Evolutionary conservation across 2,329 filamentous ascomycete species (phyloP).

Genomic region (Colletotrichum falcatum): DNA sequence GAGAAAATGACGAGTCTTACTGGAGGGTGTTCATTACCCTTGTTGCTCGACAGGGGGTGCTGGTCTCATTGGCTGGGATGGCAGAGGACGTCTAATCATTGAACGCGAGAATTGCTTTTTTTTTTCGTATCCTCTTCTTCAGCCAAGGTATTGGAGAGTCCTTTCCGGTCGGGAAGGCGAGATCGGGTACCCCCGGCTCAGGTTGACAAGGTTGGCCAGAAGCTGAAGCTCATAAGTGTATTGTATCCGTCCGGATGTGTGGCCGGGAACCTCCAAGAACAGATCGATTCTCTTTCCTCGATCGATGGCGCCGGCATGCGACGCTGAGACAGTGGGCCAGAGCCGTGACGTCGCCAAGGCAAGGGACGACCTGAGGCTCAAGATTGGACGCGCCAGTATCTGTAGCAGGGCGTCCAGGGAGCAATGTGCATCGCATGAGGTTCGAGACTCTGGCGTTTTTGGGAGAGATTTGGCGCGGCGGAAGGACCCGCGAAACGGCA

Average conservation of each 20-base stretch:
- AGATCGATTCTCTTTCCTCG: constrained; percentile 4
- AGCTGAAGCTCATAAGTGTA: too few species aligned
- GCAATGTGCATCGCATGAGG: background rate
- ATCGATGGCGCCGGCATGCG: constrained; percentile 8
- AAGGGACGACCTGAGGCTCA: constrained; percentile 36
- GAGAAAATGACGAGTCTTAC: constrained; percentile 17
- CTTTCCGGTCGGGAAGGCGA: background rate
- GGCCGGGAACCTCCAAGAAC: too few species aligned
- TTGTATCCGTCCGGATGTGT: too few species aligned
- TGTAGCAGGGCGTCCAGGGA: constrained; percentile 7
- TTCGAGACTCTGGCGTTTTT: background rate
- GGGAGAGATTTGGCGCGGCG: background rate
- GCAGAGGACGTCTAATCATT: background rate
- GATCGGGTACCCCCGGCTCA: background rate
- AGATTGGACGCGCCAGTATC: too few species aligned
- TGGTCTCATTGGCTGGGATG: too few species aligned
- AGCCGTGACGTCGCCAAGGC: constrained; percentile 3
- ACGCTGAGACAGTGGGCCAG: background rate
- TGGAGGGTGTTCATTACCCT: constrained; percentile 5
- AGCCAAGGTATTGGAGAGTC: background rate
- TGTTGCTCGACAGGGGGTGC: constrained; percentile 18
- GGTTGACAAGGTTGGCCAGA: background rate
- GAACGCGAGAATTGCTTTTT: constrained; percentile 28
- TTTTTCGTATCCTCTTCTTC: too few species aligned
- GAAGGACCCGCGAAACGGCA: constrained; percentile 4